These are phyloP conservation scores for Spizellomyces punctatus DNA, from an alignment of 192 early-diverging fungal species.

Conservation along the genomic window DNA sequence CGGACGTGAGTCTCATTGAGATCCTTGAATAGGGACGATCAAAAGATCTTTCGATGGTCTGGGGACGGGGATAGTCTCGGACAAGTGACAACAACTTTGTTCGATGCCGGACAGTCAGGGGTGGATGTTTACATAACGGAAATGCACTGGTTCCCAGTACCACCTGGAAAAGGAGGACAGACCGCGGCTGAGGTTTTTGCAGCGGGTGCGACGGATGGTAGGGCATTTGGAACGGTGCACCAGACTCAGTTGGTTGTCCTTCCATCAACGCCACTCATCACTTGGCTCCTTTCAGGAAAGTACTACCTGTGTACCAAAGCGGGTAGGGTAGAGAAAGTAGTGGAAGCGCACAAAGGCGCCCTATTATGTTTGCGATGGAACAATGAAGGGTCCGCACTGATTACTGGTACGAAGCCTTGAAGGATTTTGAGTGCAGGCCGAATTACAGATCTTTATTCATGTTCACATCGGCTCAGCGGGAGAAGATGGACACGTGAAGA, in stretches of 20 bases:
- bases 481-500: slow-evolving; percentile 60
- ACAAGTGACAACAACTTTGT: slow-evolving; percentile 31
- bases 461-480: slow-evolving; percentile 39
- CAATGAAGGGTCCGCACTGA: slow-evolving; percentile 55
- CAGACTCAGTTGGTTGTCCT: neutral
- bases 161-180: slow-evolving; percentile 45
- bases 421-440: neutral
- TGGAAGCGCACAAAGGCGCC: slow-evolving; percentile 62
- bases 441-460: neutral
- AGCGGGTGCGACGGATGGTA: slow-evolving; percentile 59
- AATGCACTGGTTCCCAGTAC: slow-evolving; percentile 58
- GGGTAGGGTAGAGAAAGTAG: slow-evolving; percentile 56
- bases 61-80: slow-evolving; percentile 58
- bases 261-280: neutral
- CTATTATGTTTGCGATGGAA: slow-evolving; percentile 55
- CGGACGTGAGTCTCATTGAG: neutral
- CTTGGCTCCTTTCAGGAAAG: slow-evolving; percentile 40
- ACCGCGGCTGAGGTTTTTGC: slow-evolving; percentile 49
- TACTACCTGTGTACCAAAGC: slow-evolving; percentile 56
- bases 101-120: slow-evolving; percentile 16
- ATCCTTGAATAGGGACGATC: slow-evolving; percentile 45
- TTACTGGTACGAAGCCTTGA: slow-evolving; percentile 41
- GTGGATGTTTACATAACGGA: slow-evolving; percentile 43
- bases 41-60: slow-evolving; percentile 51
- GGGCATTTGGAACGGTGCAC: slow-evolving; percentile 9